Evolutionary conservation across 495 filamentous ascomycete genomes (phyloP), one percentile per base, ranked within the genome.

Genomic region (Podospora australis): DNA sequence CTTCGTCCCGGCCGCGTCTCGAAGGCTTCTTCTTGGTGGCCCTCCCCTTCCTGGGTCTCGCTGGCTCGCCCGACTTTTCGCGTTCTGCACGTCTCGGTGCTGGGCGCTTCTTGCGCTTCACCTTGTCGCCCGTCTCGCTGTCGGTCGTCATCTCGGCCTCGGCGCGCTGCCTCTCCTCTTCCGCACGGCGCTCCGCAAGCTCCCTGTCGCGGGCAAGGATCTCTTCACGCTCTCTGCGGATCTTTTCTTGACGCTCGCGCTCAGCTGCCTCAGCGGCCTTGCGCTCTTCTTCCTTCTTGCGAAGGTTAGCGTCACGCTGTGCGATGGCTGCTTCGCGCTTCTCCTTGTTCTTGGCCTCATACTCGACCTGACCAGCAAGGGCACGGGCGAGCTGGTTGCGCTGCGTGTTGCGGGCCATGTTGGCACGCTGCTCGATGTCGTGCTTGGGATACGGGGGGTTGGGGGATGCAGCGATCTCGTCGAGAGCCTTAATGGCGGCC

Each of bases 371-470:
- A 49, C 73, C 81, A 54, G 89, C 82, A 23, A 91, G 75, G 0
- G 87, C 83, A 39, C 88, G 83, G 53, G 90, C 88, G 6, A 97
- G 77, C 66, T 98, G 91, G 53, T 84, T 85, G 50, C 87, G 83
- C 66, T 95, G 90, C 1, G 94, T 97, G 58, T 95, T 92, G 21
- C 83, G 78, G 48, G 87, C 90, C 94, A 98, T 97, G 73, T 87
- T 91, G 24, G 92, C 91, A 44, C 94, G 88, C 65, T 91, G 87
- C 59, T 97, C 91, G 46, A 98, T 78, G 52, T 96, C 88, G 28
- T 82, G 75, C 48, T 84, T 82, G 0, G 91, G 91, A 69, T 96
- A 98, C 0, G 94, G 94, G 6, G 92, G 88, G 48, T 88, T 83
- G 39, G 88, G 87, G 21, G 81, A 74, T 43, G 83, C 77, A 2